Conservation (phyloP, 176 grass and related monocot species). For the Cenchrus americanus region DNA sequence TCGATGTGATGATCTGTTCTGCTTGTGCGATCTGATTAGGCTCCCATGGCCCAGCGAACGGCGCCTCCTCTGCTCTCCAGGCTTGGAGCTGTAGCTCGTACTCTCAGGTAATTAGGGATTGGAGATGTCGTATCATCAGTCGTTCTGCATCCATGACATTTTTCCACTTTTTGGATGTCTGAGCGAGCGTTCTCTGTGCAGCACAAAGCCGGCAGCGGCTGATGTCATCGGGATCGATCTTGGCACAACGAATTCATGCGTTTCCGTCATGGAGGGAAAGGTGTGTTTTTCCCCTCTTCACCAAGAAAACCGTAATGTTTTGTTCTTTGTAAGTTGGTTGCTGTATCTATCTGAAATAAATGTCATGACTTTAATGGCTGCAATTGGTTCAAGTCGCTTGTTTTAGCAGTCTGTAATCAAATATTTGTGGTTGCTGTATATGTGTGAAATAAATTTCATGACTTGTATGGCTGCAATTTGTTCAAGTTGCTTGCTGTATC, state of each 20-base stretch:
- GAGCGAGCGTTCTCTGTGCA: slow-evolving; percentile 29
- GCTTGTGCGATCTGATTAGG: slow-evolving; percentile 48
- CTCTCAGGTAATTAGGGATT: slow-evolving; percentile 63
- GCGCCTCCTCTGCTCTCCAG: slow-evolving; percentile 55
- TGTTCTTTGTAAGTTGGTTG: background rate
- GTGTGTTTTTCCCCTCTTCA: slow-evolving; percentile 33
- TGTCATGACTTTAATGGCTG: background rate
- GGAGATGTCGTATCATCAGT: background rate
- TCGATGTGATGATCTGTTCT: slow-evolving; percentile 21
- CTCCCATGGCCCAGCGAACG: slow-evolving; percentile 26
- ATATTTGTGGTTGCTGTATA: background rate
- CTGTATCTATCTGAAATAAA: background rate
- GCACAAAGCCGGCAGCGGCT: slow-evolving; percentile 65
- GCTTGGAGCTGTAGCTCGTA: slow-evolving; percentile 64
- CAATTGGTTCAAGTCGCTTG: background rate
- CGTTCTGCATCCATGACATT: background rate
- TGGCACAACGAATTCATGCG: slow-evolving; percentile 90
- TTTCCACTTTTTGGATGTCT: background rate
- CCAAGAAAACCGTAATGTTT: background rate
- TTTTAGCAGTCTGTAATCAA: background rate
- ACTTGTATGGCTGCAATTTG: background rate
- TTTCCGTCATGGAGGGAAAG: slow-evolving; percentile 96
- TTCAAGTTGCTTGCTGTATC: background rate
- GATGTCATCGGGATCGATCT: slow-evolving; percentile 97
- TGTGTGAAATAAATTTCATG: background rate